Evolutionary conservation across 805 yeast genomes (phyloP).

Genomic region (Starmerella potacharoeniae): DNA sequence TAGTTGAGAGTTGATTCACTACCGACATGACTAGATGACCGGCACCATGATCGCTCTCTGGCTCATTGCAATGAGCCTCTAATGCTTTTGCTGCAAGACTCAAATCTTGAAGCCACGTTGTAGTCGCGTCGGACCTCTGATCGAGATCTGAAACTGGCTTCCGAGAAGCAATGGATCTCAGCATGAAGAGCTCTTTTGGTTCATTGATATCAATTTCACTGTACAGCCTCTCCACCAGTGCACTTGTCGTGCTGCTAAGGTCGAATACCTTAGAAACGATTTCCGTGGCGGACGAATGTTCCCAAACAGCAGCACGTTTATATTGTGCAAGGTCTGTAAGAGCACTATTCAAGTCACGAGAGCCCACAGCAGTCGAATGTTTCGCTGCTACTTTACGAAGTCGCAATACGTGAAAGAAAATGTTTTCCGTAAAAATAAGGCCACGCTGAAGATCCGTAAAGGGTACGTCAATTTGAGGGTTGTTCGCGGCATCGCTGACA

Average conservation of each 20-base stretch:
- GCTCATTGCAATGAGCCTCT: not conserved
- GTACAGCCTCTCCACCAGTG: not conserved
- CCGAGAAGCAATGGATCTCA: not conserved
- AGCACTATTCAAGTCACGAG: not conserved
- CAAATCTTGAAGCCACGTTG: not conserved
- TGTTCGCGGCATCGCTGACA: slow-evolving; percentile 35
- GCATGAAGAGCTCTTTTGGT: not conserved
- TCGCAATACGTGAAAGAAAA: slow-evolving; percentile 44
- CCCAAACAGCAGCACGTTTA: not conserved
- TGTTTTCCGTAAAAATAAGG: slow-evolving; percentile 62
- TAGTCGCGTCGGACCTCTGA: not conserved
- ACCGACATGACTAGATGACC: not conserved
- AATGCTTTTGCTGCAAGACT: not conserved
- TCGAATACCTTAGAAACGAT: not conserved
- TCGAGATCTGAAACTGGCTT: not conserved
- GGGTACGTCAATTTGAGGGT: slow-evolving; percentile 52
- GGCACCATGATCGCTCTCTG: not conserved
- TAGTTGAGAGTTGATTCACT: not conserved
- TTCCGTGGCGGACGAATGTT: not conserved
- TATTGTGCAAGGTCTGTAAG: not conserved
- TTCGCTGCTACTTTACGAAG: slow-evolving; percentile 18
- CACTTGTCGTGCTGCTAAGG: not conserved
- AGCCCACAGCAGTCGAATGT: not conserved
- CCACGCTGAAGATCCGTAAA: slow-evolving; percentile 62
- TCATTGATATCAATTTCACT: not conserved